Evolutionary conservation across 805 yeast species (phyloP), one percentile per base, ranked within the genome.

Genomic region (Kodamaea lidongshanica): DNA sequence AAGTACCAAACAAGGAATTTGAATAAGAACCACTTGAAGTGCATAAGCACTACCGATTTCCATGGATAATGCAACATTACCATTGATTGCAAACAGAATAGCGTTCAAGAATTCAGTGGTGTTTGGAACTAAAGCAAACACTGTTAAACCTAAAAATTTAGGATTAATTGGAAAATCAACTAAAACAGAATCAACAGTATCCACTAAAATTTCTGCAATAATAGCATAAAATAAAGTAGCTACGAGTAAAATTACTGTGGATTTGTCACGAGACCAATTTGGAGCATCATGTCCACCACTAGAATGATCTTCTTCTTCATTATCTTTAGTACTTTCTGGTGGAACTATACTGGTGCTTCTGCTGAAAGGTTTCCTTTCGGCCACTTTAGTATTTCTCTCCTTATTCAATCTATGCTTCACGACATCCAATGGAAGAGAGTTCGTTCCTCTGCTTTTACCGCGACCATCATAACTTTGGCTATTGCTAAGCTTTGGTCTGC

Each of bases 1-100:
- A 8, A 89, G 50, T 7, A 87, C 94, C 50, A 92, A 70, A 2
- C 92, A 78, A 1, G 98, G 98, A 27, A 92, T 84, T 53, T 92
- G 98, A 41, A 92, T 67, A 35, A 92, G 64, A 44, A 95, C 89
- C 10, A 92, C 98, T 55, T 92, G 98, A 36, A 92, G 66, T 0
- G 95, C 98, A 52, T 92, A 92, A 0, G 98, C 98, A 39, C 94
- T 79, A 37, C 98, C 98, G 55, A 92, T 92, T 52, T 92, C 98
- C 95, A 92, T 84, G 3, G 95, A 84, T 26, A 92, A 64, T 1
- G 98, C 95, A 32, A 92, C 95, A 44, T 92, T 92, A 1, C 98
- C 98, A 44, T 89, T 77, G 44, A 86, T 76, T 0, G 98, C 98
- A 63, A 92, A 92, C 15, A 96, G 87, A 34, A 92, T 88, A 46